Percentiles rank a stretch among this genome's conserved stretches.
Conservation (phyloP, 2,329 filamentous ascomycete species). For the Trichophyton benhamiae region DNA sequence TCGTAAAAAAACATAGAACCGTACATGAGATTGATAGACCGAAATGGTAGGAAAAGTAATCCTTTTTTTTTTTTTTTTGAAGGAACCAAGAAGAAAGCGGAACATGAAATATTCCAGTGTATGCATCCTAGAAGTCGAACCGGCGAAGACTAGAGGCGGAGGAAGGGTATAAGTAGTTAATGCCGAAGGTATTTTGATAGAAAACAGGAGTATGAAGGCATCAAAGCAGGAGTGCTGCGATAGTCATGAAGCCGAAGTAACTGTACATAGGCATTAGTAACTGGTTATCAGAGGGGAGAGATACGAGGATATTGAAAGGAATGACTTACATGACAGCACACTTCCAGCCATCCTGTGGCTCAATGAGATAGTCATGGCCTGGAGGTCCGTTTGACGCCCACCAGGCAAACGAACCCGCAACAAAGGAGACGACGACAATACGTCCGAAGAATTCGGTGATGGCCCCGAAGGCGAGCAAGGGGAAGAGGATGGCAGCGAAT, state of each 20-base stretch:
- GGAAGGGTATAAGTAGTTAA: not conserved
- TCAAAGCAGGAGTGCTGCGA: slow-evolving; percentile 28
- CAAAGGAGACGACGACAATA: slow-evolving; percentile 45
- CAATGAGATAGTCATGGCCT: slow-evolving; percentile 25
- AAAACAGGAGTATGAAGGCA: slow-evolving; percentile 9
- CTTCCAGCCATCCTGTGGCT: slow-evolving; percentile 30
- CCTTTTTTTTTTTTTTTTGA: not conserved
- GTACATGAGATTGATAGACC: not conserved
- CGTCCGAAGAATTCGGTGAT: slow-evolving; percentile 46
- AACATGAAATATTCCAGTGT: slow-evolving; percentile 1
- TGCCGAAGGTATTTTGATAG: not conserved
- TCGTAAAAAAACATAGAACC: not conserved
- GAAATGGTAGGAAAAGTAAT: not conserved
- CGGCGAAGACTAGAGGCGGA: not conserved
- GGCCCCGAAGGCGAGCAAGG: slow-evolving; percentile 46
- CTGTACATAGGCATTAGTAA: slow-evolving; percentile 14
- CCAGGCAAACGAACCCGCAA: slow-evolving; percentile 37
- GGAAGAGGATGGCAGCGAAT: slow-evolving; percentile 43
- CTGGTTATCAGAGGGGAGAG: not conserved
- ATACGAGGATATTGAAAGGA: not conserved
- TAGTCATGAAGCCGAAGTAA: slow-evolving; percentile 31
- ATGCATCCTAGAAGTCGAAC: not conserved
- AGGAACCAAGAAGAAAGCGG: not conserved
- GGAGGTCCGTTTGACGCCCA: slow-evolving; percentile 27
- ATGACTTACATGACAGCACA: slow-evolving; percentile 27